Evolutionary conservation across 2,329 filamentous ascomycete species (phyloP), one percentile per base, ranked within the genome.

Genomic region (Colletotrichum karsti): DNA sequence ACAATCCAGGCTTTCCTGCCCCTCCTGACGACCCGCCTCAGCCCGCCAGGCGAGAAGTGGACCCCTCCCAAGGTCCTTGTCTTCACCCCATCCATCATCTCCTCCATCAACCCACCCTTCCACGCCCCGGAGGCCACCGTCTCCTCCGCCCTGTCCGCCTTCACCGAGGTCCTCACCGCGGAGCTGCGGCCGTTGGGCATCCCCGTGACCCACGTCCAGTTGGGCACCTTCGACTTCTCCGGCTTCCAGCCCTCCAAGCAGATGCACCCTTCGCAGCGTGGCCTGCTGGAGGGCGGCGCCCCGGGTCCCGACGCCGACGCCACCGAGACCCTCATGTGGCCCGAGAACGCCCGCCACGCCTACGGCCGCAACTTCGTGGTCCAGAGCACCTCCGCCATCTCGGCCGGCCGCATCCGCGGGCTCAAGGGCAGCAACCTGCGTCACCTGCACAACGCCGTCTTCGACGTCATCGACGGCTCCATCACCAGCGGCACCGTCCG

Each of bases 1-100:
- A 94, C 93, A 5, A 91, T 95, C 41, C 95, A 98, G 81, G 88
- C 93, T 59, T 96, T 98, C 81, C 85, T 98, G n/a, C 92, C 92
- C 0, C 88, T 95, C 30, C 85, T 95, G 58, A 92, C 88, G 4
- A 84, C 85, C 10, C 85, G 89, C 59, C 86, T 91, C 59, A 84
- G 81, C 76, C 86, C 82, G 55, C 84, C 82, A 57, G 80, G 81
- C 58, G 82, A 85, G 71, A 79, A 87, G 82, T 78, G 80, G 77
- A 73, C 83, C 74, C 88, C 84, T 74, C 92, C 85, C 76, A 90
- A 92, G 72, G 86, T 97, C 37, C 83, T 97, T 54, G 86, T 96
- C 73, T 90, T 96, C 72, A 95, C 93, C 4, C 93, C 93, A 0
- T 91, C 88, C 70, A 93, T 96, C 74, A 92, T 94, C 73, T 90